Evolutionary conservation across 208 protist species (phyloP), one percentile per base, ranked within the genome.

Genomic region (Crithidia fasciculata): DNA sequence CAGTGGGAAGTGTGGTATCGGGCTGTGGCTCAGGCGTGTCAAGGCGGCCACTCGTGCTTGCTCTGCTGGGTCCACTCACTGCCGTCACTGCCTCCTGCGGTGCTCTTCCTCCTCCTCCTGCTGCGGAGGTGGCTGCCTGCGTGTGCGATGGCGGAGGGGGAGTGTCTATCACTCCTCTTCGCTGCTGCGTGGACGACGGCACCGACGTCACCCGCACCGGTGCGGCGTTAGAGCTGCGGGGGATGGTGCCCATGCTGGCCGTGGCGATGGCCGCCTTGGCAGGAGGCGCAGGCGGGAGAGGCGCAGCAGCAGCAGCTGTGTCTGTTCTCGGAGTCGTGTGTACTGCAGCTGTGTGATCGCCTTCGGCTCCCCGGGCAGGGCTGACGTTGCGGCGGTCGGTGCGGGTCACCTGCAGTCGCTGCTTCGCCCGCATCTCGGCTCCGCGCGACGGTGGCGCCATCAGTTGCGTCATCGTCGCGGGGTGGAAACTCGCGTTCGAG

Each of bases 401-500:
- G 69, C 81, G 81, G 12, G 81, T 85, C 19, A 85, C 67, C 43
- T 63, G 76, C 41, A 85, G 72, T n/a, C 74, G 73, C 40, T 72
- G 58, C 39, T 72, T 74, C 53, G 81, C 81, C 44, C 81, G 81
- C 54, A 85, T 62, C 60, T 85, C 81, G 2, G 81, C 81, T 10
- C 56, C 62, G 53, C 70, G 68, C 16, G 81, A 86, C 10, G 81
- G 81, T 49, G 72, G 72, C 37, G 81, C 81, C 69, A 85, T 72
- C 66, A 85, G 76, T 66, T 85, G 81, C 69, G 81, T 72, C 63
- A 85, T 76, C 4, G 81, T 85, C 41, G 76, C 74, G 0, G 72
- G 62, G 47, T 56, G 43, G 47, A 85, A 85, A 19, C 71, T 82
- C 40, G 69, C 70, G 28, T 71, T 75, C 10, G 71, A 66, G 37